Conservation (phyloP, 176 grass and related monocot genomes). For the Guadua angustifolia region DNA sequence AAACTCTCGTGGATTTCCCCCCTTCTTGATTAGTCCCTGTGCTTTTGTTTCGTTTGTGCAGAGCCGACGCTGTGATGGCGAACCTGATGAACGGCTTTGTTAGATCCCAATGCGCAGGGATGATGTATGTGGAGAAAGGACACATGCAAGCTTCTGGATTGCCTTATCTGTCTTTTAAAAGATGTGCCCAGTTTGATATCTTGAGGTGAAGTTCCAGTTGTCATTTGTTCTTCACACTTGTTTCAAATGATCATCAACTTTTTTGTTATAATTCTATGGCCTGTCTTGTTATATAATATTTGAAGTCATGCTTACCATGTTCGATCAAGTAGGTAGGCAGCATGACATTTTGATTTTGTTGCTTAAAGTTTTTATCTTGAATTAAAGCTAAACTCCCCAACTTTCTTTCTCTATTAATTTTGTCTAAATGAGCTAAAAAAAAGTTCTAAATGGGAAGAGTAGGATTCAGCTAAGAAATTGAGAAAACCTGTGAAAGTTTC, state of each 20-base stretch:
- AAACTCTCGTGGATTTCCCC: not conserved
- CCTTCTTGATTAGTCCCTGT: not conserved
- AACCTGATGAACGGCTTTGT: conserved; percentile 59
- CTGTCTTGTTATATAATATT: not conserved
- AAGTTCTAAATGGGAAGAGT: not conserved
- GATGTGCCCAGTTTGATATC: conserved; percentile 50
- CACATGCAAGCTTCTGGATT: conserved; percentile 57
- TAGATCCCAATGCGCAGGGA: conserved; percentile 47
- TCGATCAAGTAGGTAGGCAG: not conserved
- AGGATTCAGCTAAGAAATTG: not conserved
- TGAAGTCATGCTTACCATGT: not conserved
- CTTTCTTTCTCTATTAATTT: not conserved
- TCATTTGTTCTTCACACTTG: conserved; percentile 21
- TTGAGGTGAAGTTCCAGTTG: conserved; percentile 53
- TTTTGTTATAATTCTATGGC: not conserved
- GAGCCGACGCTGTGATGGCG: conserved; percentile 43
- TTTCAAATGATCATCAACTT: not conserved
- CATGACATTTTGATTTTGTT: not conserved
- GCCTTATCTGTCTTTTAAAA: conserved; percentile 49
- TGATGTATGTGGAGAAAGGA: conserved; percentile 50
- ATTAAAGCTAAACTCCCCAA: not conserved
- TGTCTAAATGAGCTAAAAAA: not conserved
- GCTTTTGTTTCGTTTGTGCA: conserved; percentile 2
- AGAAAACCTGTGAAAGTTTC: not conserved
- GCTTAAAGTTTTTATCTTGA: not conserved